These are phyloP conservation scores for Saksenaea vasiformis DNA, from an alignment of 371 early-diverging fungal species.

Conservation along the genomic window DNA sequence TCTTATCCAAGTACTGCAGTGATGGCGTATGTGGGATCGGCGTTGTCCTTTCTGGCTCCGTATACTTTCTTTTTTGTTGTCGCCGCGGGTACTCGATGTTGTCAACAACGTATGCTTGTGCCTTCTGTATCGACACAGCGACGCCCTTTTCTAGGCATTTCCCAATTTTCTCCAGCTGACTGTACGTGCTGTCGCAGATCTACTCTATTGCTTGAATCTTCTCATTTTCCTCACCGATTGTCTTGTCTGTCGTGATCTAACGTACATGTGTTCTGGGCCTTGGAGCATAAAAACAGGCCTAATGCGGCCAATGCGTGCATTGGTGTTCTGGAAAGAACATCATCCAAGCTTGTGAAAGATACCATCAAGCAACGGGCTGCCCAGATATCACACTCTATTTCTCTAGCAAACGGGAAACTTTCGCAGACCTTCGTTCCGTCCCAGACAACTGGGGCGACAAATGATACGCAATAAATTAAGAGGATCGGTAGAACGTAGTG, in stretches of 20 bases:
- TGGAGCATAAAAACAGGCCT: not conserved
- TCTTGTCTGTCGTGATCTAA: not conserved
- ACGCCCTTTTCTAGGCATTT: too few relatives aligned
- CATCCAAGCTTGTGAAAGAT: not conserved
- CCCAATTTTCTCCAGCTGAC: too few relatives aligned
- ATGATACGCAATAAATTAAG: not conserved
- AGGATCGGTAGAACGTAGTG: not conserved
- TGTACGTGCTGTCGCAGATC: not conserved
- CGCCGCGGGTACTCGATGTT: too few relatives aligned
- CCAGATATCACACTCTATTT: not conserved
- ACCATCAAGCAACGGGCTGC: not conserved
- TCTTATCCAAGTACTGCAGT: too few relatives aligned
- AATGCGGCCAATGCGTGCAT: not conserved
- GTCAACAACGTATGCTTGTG: too few relatives aligned
- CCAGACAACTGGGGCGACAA: not conserved
- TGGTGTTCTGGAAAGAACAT: not conserved
- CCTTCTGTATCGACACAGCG: too few relatives aligned
- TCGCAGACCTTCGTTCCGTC: not conserved
- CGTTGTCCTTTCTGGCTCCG: too few relatives aligned
- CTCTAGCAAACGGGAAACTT: not conserved
- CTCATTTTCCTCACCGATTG: not conserved
- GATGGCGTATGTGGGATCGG: too few relatives aligned
- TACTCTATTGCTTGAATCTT: not conserved
- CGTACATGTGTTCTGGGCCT: not conserved
- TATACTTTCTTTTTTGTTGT: too few relatives aligned